Base-by-base conservation (phyloP, 1,284 basidiomycete genomes). In the Neonothopanus nambi region DNA sequence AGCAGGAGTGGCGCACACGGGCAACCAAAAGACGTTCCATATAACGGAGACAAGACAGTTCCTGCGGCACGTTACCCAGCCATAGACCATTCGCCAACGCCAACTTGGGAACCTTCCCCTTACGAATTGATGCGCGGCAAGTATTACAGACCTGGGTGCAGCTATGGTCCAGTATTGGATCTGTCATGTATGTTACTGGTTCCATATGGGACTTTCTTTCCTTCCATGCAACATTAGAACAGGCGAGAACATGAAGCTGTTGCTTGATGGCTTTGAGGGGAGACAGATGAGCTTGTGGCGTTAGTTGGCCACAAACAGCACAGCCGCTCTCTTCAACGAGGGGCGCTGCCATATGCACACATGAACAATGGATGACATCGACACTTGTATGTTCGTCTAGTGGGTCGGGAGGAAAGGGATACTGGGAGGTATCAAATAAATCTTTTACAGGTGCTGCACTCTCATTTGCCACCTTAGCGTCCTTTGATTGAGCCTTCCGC, bases 1-100 rank as follows among this genome's bases (percentile, higher is more conserved):
- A 52, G 28, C 17, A 38, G 28, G 42, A 30, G 20, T 52, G 50
- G 9, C 42, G 28, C 3, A 52, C 42, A 3, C 33, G 5, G 8
- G 42, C 28, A n/a, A 67, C 59, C 2, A 68, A 41, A 9, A 68
- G 24, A 38, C 59, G 60, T 47, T 69, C 67, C 3, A 58, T 59
- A 56, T 58, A 68, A 8, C 33, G 52, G 1, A 69, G 48, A 38
- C 9, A 61, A 41, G 59, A 17, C 0, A 75, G 50, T n/a, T 62
- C 56, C 20, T 45, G 1, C 1, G 72, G 73, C 0, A 74, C 62
- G 8, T 67, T 53, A n/a, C 74, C 73, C 0, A 76, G 23, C 74
- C 73, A 77, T 2, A 73, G 47, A 2, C 70, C 68, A 57, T 70
- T 71, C 1, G 67, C 67, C 7, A 76, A 48, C 13, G 70, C 59